Evolutionary conservation across 1,139 yeast species (phyloP).

Genomic region (Candida sanyaensis): DNA sequence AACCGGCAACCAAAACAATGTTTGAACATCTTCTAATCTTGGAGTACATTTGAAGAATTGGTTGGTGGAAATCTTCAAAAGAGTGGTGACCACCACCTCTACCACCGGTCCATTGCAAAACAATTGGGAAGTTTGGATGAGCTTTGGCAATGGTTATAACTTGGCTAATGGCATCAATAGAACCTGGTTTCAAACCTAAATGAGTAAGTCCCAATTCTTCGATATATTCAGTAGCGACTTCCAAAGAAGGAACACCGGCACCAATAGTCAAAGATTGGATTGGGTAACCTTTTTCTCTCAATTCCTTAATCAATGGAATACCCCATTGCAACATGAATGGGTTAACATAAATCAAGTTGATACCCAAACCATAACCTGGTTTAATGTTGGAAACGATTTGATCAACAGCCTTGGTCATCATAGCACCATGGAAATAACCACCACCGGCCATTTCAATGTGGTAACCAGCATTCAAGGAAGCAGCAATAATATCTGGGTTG

Average conservation of each 20-base stretch:
- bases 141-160: conserved; percentile 90
- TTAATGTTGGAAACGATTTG: conserved; percentile 61
- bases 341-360: conserved; percentile 91
- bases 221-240: conserved; percentile 95
- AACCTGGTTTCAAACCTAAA: conserved; percentile 96
- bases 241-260: conserved; percentile 99
- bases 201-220: conserved; percentile 90
- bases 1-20: conserved; percentile 91
- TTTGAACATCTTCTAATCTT: conserved; percentile 90
- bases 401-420: conserved; percentile 75
- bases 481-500: conserved; percentile 89
- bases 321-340: conserved; percentile 99
- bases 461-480: conserved; percentile 93
- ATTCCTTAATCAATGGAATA: conserved; percentile 87
- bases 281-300: conserved; percentile 92
- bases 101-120: conserved; percentile 99
- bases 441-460: conserved; percentile 99
- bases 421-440: conserved; percentile 80
- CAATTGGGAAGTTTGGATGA: conserved; percentile 94
- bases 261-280: conserved; percentile 95
- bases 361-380: conserved; percentile 89
- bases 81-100: conserved; percentile 99
- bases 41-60: conserved; percentile 92
- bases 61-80: conserved; percentile 98
- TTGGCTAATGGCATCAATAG: conserved; percentile 87